Base-by-base conservation (phyloP, 2,329 filamentous ascomycete species). In the Fusarium oxysporum region DNA sequence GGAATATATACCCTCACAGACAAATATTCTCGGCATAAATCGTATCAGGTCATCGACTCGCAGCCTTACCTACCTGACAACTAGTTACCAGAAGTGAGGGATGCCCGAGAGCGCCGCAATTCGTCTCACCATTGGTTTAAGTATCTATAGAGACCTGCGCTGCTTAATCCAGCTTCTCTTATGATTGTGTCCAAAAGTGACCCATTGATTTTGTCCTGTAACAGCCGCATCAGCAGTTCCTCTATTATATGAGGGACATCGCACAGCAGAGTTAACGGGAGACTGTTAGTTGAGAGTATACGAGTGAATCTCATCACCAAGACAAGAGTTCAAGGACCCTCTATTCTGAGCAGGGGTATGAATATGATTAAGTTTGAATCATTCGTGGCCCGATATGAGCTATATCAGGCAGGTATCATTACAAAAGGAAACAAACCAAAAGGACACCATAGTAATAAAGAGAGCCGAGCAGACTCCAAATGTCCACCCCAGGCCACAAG, bases 331-430 rank as follows among this genome's bases (percentile, higher is more conserved):
- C 30, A 13, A 19, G 17, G 11, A 23, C 30, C n/a, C n/a, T 51
- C n/a, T 51, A 35, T 51, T n/a, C 30, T 51, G 13, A 35, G 30
- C 32, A 33, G 30, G 23, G 16, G 12, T 51, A 19, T 25, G n/a
- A 33, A 19, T 19, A 14, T 51, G 6, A 33, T 33, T 16, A 14
- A 51, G 30, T 51, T 50, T 50, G 28, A 47, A 60, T 66, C 33
- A 40, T 48, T 48, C 38, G 32, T 45, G 55, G 50, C 45, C 44
- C 25, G 53, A 62, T 62, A 50, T 33, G 43, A 54, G 41, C 43
- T 51, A 50, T 28, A 38, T 23, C 44, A 67, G 40, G n/a, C 41
- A 55, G 47, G 50, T 76, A 68, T 65, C 60, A 41, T 61, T 23
- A 59, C 47, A 62, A 60, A 50, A 44, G 14, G 43, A 66, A 47